phyloP scores from a whole-genome alignment of 2,329 filamentous ascomycete species.

The Penicillium sp. region DNA sequence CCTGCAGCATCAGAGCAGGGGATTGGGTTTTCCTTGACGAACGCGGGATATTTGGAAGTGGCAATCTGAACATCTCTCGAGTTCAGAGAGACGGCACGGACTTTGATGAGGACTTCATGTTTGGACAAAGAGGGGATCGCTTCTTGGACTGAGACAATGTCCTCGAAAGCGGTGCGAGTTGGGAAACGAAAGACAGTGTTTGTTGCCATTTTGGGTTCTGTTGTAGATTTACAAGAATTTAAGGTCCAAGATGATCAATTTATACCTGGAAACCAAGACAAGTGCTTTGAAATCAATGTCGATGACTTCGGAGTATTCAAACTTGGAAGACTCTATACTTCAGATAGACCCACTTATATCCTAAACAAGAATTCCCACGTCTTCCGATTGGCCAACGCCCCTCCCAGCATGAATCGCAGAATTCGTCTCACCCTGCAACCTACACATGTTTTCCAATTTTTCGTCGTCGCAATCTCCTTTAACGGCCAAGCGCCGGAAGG shows the following conservation, averaged over 20 bases:
- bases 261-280: not conserved
- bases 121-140: not conserved
- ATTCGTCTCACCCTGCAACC: not conserved
- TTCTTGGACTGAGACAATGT: not conserved
- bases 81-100: slow-evolving; percentile 37
- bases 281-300: not conserved
- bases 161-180: not conserved
- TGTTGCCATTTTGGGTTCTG: not conserved
- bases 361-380: not conserved
- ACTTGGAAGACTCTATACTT: no score
- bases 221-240: not conserved
- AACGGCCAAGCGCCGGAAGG: slow-evolving; percentile 12
- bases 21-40: slow-evolving; percentile 46
- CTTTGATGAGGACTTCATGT: not conserved
- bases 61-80: slow-evolving; percentile 43
- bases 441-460: not conserved
- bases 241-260: not conserved
- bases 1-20: slow-evolving; percentile 44
- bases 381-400: not conserved
- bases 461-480: not conserved
- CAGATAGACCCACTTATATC: not conserved
- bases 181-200: not conserved
- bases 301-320: not conserved
- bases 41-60: slow-evolving; percentile 52
- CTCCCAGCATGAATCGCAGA: not conserved